These are phyloP conservation scores for Leishmania tarentolae DNA, from an alignment of 208 protist genomes.

Conservation along the genomic window DNA sequence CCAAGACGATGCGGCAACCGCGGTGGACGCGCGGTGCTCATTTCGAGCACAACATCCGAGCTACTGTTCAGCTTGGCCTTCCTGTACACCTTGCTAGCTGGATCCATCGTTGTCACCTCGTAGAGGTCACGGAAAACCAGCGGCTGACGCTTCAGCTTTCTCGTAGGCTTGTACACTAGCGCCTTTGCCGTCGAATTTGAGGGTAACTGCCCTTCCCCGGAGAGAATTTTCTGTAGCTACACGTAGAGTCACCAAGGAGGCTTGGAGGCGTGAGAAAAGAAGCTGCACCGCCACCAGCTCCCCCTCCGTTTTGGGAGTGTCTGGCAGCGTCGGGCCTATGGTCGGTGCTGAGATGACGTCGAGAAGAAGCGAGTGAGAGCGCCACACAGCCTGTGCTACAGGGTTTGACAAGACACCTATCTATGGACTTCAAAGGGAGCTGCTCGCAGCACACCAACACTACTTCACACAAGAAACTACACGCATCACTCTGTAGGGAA, in stretches of 20 bases:
- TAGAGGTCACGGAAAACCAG: slow-evolving; percentile 57
- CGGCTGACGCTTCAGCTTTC: slow-evolving; percentile 37
- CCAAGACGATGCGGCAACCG: slow-evolving; percentile 40
- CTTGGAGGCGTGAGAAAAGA: slow-evolving; percentile 20
- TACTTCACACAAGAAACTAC: neutral
- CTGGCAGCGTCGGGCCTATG: slow-evolving; percentile 19
- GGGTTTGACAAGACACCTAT: neutral
- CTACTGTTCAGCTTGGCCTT: slow-evolving; percentile 35
- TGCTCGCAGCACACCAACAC: neutral
- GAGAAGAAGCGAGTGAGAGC: neutral
- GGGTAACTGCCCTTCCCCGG: slow-evolving; percentile 23
- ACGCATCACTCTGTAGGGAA: neutral
- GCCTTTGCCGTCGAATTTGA: slow-evolving; percentile 39
- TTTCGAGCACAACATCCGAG: slow-evolving; percentile 47
- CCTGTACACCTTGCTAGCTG: slow-evolving; percentile 43
- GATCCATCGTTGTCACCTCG: slow-evolving; percentile 49
- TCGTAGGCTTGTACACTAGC: slow-evolving; percentile 54
- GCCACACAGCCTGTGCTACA: neutral
- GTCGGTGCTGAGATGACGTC: slow-evolving; percentile 14
- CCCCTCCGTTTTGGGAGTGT: slow-evolving; percentile 26
- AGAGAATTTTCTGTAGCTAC: slow-evolving; percentile 24
- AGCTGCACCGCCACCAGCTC: slow-evolving; percentile 27
- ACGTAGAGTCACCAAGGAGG: slow-evolving; percentile 21
- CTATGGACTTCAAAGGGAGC: neutral
- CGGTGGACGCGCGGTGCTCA: slow-evolving; percentile 39